A percentile compares a stretch with the other conserved stretches of the same genome.
These are phyloP conservation scores for Cryphonectria japonica DNA, from an alignment of 2,329 filamentous ascomycete genomes.

Conservation along the genomic window DNA sequence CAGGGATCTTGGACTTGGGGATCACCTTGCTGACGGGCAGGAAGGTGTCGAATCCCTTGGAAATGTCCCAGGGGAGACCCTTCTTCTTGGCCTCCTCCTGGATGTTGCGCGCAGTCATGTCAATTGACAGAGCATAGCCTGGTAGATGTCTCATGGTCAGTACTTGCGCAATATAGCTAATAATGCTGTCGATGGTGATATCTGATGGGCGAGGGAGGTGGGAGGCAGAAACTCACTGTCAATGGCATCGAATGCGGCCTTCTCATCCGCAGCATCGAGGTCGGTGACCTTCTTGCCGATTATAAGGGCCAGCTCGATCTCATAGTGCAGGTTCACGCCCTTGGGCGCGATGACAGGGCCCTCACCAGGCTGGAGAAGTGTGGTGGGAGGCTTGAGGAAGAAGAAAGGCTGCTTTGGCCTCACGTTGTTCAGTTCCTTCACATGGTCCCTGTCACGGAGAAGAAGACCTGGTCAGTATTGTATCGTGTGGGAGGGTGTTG, in stretches of 20 bases:
- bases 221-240: conserved; percentile 58
- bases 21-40: conserved; percentile 84
- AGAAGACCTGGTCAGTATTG: conserved; percentile 27
- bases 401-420: conserved; percentile 96
- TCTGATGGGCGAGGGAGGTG: not conserved
- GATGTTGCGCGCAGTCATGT: conserved; percentile 95
- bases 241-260: conserved; percentile 81
- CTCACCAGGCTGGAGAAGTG: conserved; percentile 77
- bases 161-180: not conserved
- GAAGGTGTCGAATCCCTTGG: conserved; percentile 98
- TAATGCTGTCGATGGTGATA: not conserved
- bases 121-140: conserved; percentile 90
- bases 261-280: conserved; percentile 71
- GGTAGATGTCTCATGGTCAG: not conserved
- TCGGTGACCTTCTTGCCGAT: conserved; percentile 82
- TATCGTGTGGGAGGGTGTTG: not conserved
- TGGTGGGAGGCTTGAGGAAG: conserved; percentile 93
- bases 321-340: conserved; percentile 88
- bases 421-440: conserved; percentile 85
- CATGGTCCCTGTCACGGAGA: conserved; percentile 71
- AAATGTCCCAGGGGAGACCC: conserved; percentile 93
- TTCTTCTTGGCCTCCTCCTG: conserved; percentile 98
- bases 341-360: conserved; percentile 81
- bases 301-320: conserved; percentile 90
- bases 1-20: conserved; percentile 74